These are phyloP conservation scores for Smittium culicis DNA, from an alignment of 371 early-diverging fungal species.

Conservation along the genomic window DNA sequence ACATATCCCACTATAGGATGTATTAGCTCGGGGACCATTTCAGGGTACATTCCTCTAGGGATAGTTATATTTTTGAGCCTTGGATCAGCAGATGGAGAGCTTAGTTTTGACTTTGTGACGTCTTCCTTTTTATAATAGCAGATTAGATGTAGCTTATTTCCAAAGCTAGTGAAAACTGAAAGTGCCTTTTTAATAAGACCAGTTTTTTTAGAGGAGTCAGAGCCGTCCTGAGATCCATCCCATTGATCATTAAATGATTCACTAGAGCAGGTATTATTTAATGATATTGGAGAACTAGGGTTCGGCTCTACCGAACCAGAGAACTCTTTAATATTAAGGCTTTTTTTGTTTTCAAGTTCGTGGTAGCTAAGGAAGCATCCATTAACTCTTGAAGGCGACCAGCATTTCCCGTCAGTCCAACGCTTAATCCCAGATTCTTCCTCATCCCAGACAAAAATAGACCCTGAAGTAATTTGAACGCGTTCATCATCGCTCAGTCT, in stretches of 20 bases:
- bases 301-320: background rate
- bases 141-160: conserved; percentile 61
- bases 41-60: conserved; percentile 26
- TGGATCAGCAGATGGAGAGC: conserved; percentile 31
- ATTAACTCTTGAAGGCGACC: conserved; percentile 70
- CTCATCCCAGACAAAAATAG: conserved; percentile 79
- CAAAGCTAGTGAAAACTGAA: conserved; percentile 61
- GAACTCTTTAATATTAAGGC: conserved; percentile 23
- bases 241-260: background rate
- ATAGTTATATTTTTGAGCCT: conserved; percentile 25
- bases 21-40: conserved; percentile 32
- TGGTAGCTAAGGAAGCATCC: conserved; percentile 66
- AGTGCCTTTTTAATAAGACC: conserved; percentile 77
- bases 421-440: conserved; percentile 70
- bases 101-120: conserved; percentile 32
- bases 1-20: background rate
- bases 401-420: conserved; percentile 77
- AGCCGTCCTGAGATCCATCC: background rate
- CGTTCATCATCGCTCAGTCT: conserved; percentile 65
- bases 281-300: background rate
- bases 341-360: conserved; percentile 43
- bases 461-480: conserved; percentile 59
- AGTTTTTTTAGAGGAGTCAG: background rate
- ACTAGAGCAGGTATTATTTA: conserved; percentile 6
- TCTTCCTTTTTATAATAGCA: conserved; percentile 71